Base-by-base conservation (phyloP, 257 asterid species). In the Plantago major region DNA sequence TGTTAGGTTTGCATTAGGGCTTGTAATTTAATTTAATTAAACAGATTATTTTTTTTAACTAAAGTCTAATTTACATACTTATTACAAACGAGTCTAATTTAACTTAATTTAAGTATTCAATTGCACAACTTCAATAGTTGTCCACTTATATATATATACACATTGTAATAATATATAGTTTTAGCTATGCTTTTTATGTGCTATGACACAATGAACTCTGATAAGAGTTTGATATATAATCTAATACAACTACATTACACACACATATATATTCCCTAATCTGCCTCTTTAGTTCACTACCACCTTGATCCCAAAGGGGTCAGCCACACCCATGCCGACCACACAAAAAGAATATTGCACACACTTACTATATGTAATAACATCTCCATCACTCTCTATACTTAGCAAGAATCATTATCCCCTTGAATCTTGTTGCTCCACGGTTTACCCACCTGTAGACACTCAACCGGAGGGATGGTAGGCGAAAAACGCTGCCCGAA, bases 401-500 rank as follows among this genome's bases (percentile, higher is more conserved):
- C 42, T 75, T 68, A 86, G 79, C 99, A 92, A 49, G 78, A 71
- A 65, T 84, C 96, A 42, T 75, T 71, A 50, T 89, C 94, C 11
- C 83, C 84, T 14, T 71, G 93, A 67, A 73, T 52, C 62, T 72
- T 73, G 67, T 76, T 92, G 65, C 80, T 73, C n/a, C 93, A 43
- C 17, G 97, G 99, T 73, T 82, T 89, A 0, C 96, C 95, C 1
- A 75, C 40, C 54, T 68, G 83, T 18, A 93, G 46, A 49, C 99
- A 93, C n/a, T 66, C 62, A 5, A 93, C 71, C 0, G 96, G 95
- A 49, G 99, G 99, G 11, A 79, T 43, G 0, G 96, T 72, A 0
- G 96, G 95, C 44, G 99, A 51, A 37, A 65, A 79, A n/a, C 87
- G 73, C 70, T 87, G 84, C 4, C 99, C 99, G 46, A 75, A 93